These are phyloP conservation scores for Rhodocollybia butyracea DNA, from an alignment of 768 basidiomycete species.

Conservation along the genomic window DNA sequence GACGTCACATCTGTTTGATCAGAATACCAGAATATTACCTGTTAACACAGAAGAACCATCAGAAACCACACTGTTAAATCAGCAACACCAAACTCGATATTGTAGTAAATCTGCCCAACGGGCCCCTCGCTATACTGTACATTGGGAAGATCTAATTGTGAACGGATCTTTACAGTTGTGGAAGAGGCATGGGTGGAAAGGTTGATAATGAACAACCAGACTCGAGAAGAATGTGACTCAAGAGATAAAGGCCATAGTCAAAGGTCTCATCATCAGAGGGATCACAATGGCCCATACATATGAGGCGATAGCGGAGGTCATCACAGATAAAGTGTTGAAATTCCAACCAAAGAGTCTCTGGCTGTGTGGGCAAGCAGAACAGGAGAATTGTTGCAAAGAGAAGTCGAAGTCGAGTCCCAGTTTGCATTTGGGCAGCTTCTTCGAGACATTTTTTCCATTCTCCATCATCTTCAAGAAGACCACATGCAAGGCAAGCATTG, in stretches of 20 bases:
- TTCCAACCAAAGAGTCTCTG: constrained; percentile 35
- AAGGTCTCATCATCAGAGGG: constrained; percentile 28
- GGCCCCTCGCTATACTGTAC: no score
- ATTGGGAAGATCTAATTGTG: no score
- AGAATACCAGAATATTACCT: no score
- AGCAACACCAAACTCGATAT: no score
- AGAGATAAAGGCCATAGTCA: constrained; percentile 35
- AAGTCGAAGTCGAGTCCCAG: constrained; percentile 28
- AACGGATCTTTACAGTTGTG: no score
- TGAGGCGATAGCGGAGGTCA: constrained; percentile 28
- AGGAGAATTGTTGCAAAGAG: constrained; percentile 39
- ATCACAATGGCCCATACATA: constrained; percentile 4
- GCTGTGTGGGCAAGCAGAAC: constrained; percentile 24
- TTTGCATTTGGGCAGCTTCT: constrained; percentile 37
- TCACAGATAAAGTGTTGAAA: constrained; percentile 37
- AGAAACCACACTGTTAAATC: no score
- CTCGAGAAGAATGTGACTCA: constrained; percentile 24
- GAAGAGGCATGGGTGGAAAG: constrained; percentile 30
- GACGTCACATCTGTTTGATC: no score
- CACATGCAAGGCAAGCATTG: constrained; percentile 25
- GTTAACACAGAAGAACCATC: no score
- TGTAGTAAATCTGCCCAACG: no score
- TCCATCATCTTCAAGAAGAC: constrained; percentile 30
- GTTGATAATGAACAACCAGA: constrained; percentile 19
- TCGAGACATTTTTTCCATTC: constrained; percentile 35